phyloP scores from a whole-genome alignment of 176 grass and related monocot species.

The Carex pumila region DNA sequence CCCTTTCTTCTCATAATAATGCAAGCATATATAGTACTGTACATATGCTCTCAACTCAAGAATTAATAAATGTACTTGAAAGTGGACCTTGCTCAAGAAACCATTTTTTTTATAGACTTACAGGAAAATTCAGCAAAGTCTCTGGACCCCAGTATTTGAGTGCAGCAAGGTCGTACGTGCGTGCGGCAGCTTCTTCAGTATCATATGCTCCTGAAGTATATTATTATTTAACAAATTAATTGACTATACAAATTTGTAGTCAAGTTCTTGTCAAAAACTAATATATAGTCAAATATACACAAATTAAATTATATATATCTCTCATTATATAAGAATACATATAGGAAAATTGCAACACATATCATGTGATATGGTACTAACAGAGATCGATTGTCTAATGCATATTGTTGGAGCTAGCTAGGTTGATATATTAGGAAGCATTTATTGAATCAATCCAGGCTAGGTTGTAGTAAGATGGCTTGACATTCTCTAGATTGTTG shows the following conservation, averaged over 20 bases:
- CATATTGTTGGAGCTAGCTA: background rate
- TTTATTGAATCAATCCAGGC: background rate
- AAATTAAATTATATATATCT: background rate
- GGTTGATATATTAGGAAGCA: background rate
- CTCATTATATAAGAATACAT: background rate
- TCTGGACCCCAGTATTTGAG: conserved; percentile 83
- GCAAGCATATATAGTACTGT: background rate
- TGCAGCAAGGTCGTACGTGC: conserved; percentile 74
- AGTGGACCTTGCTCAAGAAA: background rate
- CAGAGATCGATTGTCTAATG: background rate
- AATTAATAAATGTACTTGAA: background rate
- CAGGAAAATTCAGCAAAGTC: conserved; percentile 63
- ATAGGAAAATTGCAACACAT: background rate
- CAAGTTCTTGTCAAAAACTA: background rate
- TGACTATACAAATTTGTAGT: background rate
- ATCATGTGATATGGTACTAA: background rate
- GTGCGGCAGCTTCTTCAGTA: conserved; percentile 70
- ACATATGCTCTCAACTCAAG: background rate
- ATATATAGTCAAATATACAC: background rate
- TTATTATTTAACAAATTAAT: background rate
- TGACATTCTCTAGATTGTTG: background rate
- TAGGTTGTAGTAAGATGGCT: background rate
- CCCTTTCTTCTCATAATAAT: background rate
- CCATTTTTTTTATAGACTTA: conserved; percentile 19
- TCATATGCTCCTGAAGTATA: conserved; percentile 75